These are phyloP conservation scores for Hypoxylon subgilvum DNA, from an alignment of 495 filamentous ascomycete species.

Conservation along the genomic window DNA sequence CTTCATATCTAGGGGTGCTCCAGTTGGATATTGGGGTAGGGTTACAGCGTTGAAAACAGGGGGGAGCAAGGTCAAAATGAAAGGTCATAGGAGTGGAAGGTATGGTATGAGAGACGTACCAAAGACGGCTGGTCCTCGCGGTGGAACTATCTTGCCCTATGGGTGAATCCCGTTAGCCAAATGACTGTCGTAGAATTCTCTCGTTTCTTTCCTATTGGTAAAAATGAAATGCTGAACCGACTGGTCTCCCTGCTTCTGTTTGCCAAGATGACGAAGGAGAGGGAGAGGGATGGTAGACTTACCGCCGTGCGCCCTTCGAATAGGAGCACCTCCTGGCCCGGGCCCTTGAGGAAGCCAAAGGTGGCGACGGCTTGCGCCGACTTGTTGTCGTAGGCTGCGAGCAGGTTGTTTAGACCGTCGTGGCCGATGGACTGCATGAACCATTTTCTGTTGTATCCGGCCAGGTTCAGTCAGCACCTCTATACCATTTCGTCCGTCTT, in stretches of 20 bases:
- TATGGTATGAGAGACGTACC: slow-evolving; percentile 61
- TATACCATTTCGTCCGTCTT: background rate
- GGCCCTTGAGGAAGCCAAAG: slow-evolving; percentile 88
- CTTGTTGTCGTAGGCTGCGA: slow-evolving; percentile 87
- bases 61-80: background rate
- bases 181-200: background rate
- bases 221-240: too few relatives aligned
- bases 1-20: background rate
- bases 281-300: slow-evolving; percentile 18
- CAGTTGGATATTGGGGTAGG: background rate
- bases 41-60: background rate
- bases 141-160: slow-evolving; percentile 76
- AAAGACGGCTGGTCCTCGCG: slow-evolving; percentile 76
- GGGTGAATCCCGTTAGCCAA: slow-evolving; percentile 39
- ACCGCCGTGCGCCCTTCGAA: slow-evolving; percentile 84
- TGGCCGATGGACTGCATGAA: slow-evolving; percentile 85
- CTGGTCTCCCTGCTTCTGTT: too few relatives aligned
- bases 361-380: slow-evolving; percentile 92
- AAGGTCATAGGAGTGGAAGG: background rate
- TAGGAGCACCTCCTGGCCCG: slow-evolving; percentile 80
- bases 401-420: slow-evolving; percentile 85
- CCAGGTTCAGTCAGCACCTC: too few relatives aligned
- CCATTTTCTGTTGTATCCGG: slow-evolving; percentile 79
- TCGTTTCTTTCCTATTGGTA: too few relatives aligned
- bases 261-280: background rate